A percentile compares a stretch with the other conserved stretches of the same genome.
Conservation (phyloP, 176 grass and related monocot species). For the Triticum turgidum region DNA sequence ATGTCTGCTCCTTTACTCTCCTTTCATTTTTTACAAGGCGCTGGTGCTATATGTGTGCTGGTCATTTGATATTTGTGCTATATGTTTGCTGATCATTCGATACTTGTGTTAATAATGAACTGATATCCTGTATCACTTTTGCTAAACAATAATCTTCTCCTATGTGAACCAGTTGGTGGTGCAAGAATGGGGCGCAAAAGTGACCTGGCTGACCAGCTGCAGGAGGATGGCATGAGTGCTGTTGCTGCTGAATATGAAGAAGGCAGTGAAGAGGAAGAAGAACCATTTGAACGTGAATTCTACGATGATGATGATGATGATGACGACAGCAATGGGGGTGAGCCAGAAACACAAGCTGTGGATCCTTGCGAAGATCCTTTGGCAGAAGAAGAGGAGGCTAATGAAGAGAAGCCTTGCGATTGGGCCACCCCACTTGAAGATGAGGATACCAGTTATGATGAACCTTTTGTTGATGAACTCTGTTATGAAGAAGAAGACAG, state of each 20-base stretch:
- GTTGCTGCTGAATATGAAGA: slow-evolving; percentile 28
- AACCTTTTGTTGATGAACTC: slow-evolving; percentile 18
- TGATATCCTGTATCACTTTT: not conserved
- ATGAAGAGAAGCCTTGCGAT: not conserved
- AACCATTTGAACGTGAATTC: slow-evolving; percentile 39
- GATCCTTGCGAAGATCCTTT: slow-evolving; percentile 20
- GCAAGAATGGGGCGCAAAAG: not conserved
- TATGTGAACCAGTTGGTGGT: not conserved
- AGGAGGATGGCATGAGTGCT: slow-evolving; percentile 9
- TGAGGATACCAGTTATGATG: slow-evolving; percentile 17
- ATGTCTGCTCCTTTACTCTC: too few relatives aligned
- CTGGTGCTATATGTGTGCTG: not conserved
- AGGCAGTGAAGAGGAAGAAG: slow-evolving; percentile 24
- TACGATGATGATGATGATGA: not conserved
- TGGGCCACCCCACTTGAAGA: not conserved
- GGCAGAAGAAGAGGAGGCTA: slow-evolving; percentile 6
- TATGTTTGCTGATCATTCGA: too few relatives aligned
- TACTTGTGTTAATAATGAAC: not conserved
- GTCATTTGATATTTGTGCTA: not conserved
- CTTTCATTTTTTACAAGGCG: not conserved
- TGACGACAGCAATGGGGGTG: not conserved
- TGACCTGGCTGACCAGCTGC: not conserved
- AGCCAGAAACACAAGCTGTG: not conserved
- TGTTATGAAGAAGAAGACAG: slow-evolving; percentile 15
- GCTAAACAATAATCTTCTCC: slow-evolving; percentile 9